A percentile compares a stretch with the other conserved stretches of the same genome.
These are phyloP conservation scores for Arthrobotrys megalospora DNA, from an alignment of 2,329 filamentous ascomycete genomes.

Conservation along the genomic window DNA sequence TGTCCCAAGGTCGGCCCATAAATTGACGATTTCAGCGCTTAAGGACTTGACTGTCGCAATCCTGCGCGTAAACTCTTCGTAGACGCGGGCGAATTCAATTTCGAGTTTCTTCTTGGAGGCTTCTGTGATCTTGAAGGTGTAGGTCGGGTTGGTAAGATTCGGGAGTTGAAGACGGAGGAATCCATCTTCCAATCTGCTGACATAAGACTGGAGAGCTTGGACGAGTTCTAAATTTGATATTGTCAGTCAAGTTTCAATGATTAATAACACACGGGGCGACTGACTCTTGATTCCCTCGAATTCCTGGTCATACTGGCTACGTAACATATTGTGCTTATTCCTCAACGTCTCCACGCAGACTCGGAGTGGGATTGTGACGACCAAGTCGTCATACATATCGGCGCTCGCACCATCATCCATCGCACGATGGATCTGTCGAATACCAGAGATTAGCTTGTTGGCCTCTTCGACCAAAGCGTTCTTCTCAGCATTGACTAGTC, in stretches of 20 bases:
- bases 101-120: conserved; percentile 89
- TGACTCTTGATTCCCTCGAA: conserved; percentile 95
- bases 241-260: background rate
- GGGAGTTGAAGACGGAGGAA: conserved; percentile 90
- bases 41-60: conserved; percentile 81
- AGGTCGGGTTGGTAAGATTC: conserved; percentile 82
- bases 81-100: conserved; percentile 91
- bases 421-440: conserved; percentile 79
- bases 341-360: conserved; percentile 84
- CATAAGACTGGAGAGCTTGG: conserved; percentile 93
- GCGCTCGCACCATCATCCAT: conserved; percentile 56
- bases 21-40: conserved; percentile 87
- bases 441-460: conserved; percentile 84
- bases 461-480: conserved; percentile 91
- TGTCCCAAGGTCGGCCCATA: conserved; percentile 96
- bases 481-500: conserved; percentile 88
- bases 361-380: conserved; percentile 85
- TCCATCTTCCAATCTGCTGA: conserved; percentile 90
- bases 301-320: conserved; percentile 87
- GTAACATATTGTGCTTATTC: conserved; percentile 86
- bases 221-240: conserved; percentile 78
- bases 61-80: conserved; percentile 93
- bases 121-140: conserved; percentile 89
- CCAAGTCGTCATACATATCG: conserved; percentile 71
- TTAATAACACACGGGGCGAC: conserved; percentile 65